Conservation (phyloP, 371 early-diverging fungal genomes). For the Mucor plumbeus region DNA sequence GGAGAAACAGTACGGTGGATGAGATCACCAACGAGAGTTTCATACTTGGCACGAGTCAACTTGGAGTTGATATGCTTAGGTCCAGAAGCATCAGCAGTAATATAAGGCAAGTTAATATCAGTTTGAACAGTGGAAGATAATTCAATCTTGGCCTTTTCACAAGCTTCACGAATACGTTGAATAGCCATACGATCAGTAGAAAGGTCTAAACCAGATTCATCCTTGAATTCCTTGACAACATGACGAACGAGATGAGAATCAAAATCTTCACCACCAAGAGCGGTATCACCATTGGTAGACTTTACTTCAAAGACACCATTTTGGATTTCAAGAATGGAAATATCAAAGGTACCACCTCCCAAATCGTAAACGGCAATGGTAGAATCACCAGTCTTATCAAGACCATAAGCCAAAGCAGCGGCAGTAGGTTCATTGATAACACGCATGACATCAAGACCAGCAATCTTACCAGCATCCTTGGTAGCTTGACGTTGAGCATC, state of each 20-base stretch:
- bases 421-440: conserved; percentile 98
- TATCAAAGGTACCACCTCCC: conserved; percentile 99
- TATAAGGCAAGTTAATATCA: conserved; percentile 96
- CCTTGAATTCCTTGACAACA: conserved; percentile 88
- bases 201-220: conserved; percentile 75
- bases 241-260: conserved; percentile 88
- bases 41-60: conserved; percentile 92
- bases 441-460: conserved; percentile 92
- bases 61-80: conserved; percentile 97
- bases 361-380: conserved; percentile 99
- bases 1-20: conserved; percentile 92
- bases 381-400: conserved; percentile 94
- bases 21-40: conserved; percentile 81
- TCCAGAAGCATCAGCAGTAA: conserved; percentile 90
- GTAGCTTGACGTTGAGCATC: conserved; percentile 97
- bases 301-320: conserved; percentile 99
- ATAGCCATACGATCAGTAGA: conserved; percentile 88
- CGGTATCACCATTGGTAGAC: conserved; percentile 96
- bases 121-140: conserved; percentile 92
- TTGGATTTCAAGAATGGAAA: conserved; percentile 97
- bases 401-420: conserved; percentile 97
- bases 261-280: conserved; percentile 99
- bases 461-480: conserved; percentile 93
- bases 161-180: conserved; percentile 95
- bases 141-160: conserved; percentile 99